Conservation (phyloP, 768 basidiomycete genomes). For the Boletus rufocinnamomeus region DNA sequence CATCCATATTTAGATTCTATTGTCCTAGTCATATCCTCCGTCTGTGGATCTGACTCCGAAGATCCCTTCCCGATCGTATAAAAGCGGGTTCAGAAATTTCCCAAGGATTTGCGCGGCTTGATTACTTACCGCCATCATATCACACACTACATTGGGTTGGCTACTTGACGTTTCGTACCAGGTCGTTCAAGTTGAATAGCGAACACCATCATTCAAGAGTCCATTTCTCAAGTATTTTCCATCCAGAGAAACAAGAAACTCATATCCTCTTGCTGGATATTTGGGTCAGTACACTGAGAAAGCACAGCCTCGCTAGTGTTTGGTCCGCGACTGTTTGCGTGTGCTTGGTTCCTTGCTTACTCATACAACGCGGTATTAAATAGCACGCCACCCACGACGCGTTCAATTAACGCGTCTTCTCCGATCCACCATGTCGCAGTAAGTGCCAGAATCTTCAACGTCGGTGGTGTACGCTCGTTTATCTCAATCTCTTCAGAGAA, state of each 20-base stretch:
- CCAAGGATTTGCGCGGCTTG: constrained; percentile 1
- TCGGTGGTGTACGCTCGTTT: not conserved
- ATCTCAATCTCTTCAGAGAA: constrained; percentile 7
- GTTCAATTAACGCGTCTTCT: constrained; percentile 14
- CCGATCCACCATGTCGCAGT: constrained; percentile 24
- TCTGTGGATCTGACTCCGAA: not conserved
- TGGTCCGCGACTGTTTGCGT: constrained; percentile 14
- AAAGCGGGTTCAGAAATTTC: not conserved
- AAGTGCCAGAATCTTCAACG: not conserved
- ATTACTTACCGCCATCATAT: constrained; percentile 13
- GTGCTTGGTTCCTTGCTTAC: constrained; percentile 9
- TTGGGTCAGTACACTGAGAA: too few species aligned
- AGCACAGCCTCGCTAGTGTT: not conserved
- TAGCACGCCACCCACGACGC: not conserved
- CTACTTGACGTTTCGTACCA: not conserved
- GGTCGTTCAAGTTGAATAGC: constrained; percentile 1
- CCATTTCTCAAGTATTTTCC: not conserved
- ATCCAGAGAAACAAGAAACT: too few species aligned
- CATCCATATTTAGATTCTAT: constrained; percentile 8
- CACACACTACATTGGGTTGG: not conserved
- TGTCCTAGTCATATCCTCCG: constrained; percentile 19
- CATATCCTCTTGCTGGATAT: too few species aligned
- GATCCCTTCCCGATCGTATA: constrained; percentile 2
- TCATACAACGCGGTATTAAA: constrained; percentile 13
- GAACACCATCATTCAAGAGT: not conserved